phyloP scores from a whole-genome alignment of 1,284 basidiomycete genomes.

The Sparassis latifolia region DNA sequence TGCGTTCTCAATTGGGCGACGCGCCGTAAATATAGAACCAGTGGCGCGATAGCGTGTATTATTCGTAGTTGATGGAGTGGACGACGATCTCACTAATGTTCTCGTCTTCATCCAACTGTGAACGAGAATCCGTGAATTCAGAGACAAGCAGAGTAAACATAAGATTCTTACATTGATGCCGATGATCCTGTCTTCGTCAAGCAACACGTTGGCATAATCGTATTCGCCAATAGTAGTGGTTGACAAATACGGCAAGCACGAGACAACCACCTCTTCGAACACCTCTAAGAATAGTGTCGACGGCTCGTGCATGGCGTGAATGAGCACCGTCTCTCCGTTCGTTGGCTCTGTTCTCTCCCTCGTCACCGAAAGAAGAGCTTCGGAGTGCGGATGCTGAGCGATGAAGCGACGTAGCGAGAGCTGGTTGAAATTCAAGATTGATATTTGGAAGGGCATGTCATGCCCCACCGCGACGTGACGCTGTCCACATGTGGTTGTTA shows the following conservation, averaged over 20 bases:
- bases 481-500: conserved; percentile 22
- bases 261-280: conserved; percentile 14
- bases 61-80: neutral
- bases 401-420: neutral
- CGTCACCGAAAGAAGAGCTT: too few species aligned
- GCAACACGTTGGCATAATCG: conserved; percentile 34
- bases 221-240: conserved; percentile 20
- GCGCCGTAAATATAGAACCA: too few species aligned
- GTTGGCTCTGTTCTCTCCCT: conserved; percentile 9
- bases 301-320: too few species aligned
- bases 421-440: conserved; percentile 19
- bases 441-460: conserved; percentile 12
- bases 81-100: neutral
- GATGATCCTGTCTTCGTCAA: conserved; percentile 44
- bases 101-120: neutral
- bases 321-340: conserved; percentile 1
- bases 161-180: conserved; percentile 31
- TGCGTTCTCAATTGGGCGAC: too few species aligned
- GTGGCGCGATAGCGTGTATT: too few species aligned
- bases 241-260: conserved; percentile 20
- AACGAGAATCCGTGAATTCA: neutral
- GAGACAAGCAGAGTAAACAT: neutral
- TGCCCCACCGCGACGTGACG: conserved; percentile 15
- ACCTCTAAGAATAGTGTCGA: conserved; percentile 9
- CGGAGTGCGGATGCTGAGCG: too few species aligned